phyloP scores from a whole-genome alignment of 1,139 yeast species.

The Protomyces pachydermus region DNA sequence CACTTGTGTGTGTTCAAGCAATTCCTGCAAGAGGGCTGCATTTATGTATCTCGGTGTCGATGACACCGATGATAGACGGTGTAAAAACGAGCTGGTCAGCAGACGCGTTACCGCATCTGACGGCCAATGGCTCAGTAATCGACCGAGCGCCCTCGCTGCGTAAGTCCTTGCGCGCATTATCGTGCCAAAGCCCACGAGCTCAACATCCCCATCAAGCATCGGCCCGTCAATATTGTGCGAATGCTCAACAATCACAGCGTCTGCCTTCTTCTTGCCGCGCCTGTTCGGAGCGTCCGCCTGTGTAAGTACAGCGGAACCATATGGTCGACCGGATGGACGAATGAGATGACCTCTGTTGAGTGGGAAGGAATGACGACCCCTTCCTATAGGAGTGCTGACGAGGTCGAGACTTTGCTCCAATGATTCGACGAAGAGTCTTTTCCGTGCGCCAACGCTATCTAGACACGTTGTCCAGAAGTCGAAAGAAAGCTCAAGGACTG shows the following conservation, averaged over 20 bases:
- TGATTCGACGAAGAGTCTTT: slow-evolving; percentile 41
- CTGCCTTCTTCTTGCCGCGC: slow-evolving; percentile 35
- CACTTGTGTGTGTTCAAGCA: slow-evolving; percentile 43
- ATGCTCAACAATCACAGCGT: slow-evolving; percentile 33
- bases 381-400: slow-evolving; percentile 89
- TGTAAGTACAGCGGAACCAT: slow-evolving; percentile 26
- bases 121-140: slow-evolving; percentile 44
- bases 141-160: slow-evolving; percentile 74
- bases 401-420: slow-evolving; percentile 61
- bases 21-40: slow-evolving; percentile 68
- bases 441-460: background rate
- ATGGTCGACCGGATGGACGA: slow-evolving; percentile 65
- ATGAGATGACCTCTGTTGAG: slow-evolving; percentile 72
- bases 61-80: slow-evolving; percentile 54
- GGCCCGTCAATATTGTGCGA: slow-evolving; percentile 79
- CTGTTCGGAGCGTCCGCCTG: slow-evolving; percentile 5
- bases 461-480: slow-evolving; percentile 48
- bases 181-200: slow-evolving; percentile 70
- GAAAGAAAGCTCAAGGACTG: slow-evolving; percentile 61
- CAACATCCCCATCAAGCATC: slow-evolving; percentile 83
- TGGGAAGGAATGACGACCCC: slow-evolving; percentile 78
- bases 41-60: slow-evolving; percentile 75
- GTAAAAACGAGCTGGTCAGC: slow-evolving; percentile 44
- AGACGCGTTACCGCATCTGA: slow-evolving; percentile 35
- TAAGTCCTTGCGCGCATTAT: slow-evolving; percentile 71